These are phyloP conservation scores for Glebionis coronaria DNA, from an alignment of 129 eudicot genomes.

Conservation along the genomic window DNA sequence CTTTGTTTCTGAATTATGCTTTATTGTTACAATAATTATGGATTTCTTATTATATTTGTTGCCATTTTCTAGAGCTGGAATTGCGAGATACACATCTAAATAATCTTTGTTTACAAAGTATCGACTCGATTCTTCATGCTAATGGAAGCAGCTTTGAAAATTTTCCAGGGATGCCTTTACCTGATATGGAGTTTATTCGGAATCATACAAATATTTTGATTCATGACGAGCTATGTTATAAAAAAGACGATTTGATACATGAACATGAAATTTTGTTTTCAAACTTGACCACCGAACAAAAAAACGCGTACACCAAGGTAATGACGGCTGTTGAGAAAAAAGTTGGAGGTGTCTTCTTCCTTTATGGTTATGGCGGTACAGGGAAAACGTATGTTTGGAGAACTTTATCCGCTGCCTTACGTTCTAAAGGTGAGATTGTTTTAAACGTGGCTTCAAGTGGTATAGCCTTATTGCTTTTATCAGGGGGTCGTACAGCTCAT, in stretches of 20 bases:
- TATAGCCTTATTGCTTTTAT: neutral
- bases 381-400: conserved; percentile 4
- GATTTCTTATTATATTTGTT: neutral
- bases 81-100: neutral
- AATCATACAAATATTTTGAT: neutral
- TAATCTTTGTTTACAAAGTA: neutral
- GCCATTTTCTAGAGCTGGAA: neutral
- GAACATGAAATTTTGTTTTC: neutral
- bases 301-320: neutral
- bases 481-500: neutral
- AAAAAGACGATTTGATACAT: neutral
- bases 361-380: conserved; percentile 10
- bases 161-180: neutral
- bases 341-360: neutral
- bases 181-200: neutral
- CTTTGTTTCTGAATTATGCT: too few relatives aligned
- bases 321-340: neutral
- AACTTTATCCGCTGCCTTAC: neutral
- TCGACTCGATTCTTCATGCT: neutral
- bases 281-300: neutral
- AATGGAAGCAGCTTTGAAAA: neutral
- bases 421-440: neutral
- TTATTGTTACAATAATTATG: too few relatives aligned
- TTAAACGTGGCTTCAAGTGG: conserved; percentile 6
- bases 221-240: neutral